phyloP scores from a whole-genome alignment of 2,329 filamentous ascomycete genomes.

The Alternaria triticina region DNA sequence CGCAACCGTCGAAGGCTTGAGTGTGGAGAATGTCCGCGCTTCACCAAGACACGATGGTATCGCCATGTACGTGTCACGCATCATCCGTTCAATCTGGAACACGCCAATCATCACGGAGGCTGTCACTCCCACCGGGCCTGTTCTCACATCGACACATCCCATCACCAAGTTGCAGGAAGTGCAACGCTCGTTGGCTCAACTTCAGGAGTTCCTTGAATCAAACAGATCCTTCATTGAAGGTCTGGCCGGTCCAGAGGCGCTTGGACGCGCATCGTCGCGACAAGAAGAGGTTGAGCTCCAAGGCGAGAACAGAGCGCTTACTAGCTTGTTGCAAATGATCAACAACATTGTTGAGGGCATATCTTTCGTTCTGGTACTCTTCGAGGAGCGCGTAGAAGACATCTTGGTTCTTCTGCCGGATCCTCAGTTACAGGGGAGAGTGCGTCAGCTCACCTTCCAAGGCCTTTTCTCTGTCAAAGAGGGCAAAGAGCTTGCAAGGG shows the following conservation, averaged over 20 bases:
- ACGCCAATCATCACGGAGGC: slow-evolving; percentile 70
- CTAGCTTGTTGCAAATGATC: slow-evolving; percentile 84
- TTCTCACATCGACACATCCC: slow-evolving; percentile 71
- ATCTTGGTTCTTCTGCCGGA: slow-evolving; percentile 79
- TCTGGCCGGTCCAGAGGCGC: slow-evolving; percentile 84
- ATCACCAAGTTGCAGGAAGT: slow-evolving; percentile 73
- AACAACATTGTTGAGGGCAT: slow-evolving; percentile 94
- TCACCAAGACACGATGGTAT: slow-evolving; percentile 90
- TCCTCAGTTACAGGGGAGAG: slow-evolving; percentile 68
- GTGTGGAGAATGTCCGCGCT: slow-evolving; percentile 82
- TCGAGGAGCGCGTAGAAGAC: slow-evolving; percentile 90
- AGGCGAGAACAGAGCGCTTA: slow-evolving; percentile 90
- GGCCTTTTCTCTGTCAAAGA: slow-evolving; percentile 78
- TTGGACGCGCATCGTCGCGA: slow-evolving; percentile 77
- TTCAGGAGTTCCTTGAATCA: slow-evolving; percentile 82
- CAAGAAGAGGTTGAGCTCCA: slow-evolving; percentile 92
- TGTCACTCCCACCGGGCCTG: slow-evolving; percentile 63
- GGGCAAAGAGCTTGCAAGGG: slow-evolving; percentile 88
- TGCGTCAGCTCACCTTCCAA: slow-evolving; percentile 84
- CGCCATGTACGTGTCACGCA: slow-evolving; percentile 82
- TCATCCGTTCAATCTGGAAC: slow-evolving; percentile 91
- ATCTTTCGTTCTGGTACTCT: slow-evolving; percentile 92
- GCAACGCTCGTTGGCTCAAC: slow-evolving; percentile 78
- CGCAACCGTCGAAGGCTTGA: slow-evolving; percentile 64
- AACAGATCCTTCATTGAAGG: slow-evolving; percentile 94